These are phyloP conservation scores for Cladorrhinum sp. DNA, from an alignment of 2,329 filamentous ascomycete species.

Conservation along the genomic window DNA sequence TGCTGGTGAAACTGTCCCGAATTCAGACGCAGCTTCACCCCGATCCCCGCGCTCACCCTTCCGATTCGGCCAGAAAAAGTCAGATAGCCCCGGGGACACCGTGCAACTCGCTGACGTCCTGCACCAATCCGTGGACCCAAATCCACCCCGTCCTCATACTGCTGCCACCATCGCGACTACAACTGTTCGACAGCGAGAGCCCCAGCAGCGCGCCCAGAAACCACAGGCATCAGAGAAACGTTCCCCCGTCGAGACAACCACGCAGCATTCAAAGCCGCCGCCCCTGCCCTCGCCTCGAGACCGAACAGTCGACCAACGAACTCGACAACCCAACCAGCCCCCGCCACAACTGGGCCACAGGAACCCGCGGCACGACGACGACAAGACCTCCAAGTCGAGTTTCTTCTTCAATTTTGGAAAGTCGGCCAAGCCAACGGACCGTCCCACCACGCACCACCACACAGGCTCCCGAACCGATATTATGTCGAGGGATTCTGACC, in stretches of 20 bases:
- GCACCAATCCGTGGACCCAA: conserved; percentile 14
- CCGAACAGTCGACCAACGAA: conserved; percentile 21
- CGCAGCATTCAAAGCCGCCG: conserved; percentile 1
- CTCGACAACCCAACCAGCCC: conserved; percentile 19
- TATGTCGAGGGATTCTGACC: conserved; percentile 38
- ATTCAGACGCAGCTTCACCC: conserved; percentile 41
- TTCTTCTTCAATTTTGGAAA: conserved; percentile 53
- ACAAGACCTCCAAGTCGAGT: conserved; percentile 46
- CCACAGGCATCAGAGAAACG: conserved; percentile 15
- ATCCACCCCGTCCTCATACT: not conserved
- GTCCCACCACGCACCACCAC: conserved; percentile 33
- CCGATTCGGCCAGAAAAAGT: conserved; percentile 40
- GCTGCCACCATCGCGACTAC: not conserved
- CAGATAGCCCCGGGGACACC: conserved; percentile 21
- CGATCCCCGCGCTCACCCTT: conserved; percentile 46
- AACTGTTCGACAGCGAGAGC: conserved; percentile 4
- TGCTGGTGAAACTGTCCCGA: conserved; percentile 34
- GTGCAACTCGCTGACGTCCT: conserved; percentile 35
- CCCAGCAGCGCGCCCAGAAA: conserved; percentile 23
- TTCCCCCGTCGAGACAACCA: not conserved
- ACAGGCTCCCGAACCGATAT: conserved; percentile 38
- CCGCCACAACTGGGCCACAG: conserved; percentile 36
- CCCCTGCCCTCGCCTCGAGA: conserved; percentile 20
- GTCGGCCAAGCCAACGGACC: conserved; percentile 41
- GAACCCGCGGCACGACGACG: conserved; percentile 37